Evolutionary conservation across 2,329 filamentous ascomycete species (phyloP).

Genomic region (Dactylellina cionopaga): DNA sequence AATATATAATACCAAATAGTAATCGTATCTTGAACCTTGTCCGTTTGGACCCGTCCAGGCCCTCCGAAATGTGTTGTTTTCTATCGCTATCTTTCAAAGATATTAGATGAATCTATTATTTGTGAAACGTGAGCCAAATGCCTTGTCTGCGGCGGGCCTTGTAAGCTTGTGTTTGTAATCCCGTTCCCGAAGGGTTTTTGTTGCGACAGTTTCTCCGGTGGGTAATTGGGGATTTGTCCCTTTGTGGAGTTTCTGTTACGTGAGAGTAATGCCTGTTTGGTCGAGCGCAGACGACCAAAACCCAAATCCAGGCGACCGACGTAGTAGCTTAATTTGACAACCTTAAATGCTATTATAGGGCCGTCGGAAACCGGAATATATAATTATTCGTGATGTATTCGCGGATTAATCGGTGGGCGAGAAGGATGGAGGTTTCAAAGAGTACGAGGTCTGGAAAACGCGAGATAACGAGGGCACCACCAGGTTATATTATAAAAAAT

Average conservation of each 20-base stretch:
- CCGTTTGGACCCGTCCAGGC: not conserved
- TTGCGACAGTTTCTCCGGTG: slow-evolving; percentile 26
- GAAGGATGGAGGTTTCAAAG: not conserved
- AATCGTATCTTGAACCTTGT: slow-evolving; percentile 20
- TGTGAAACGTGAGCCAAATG: slow-evolving; percentile 43
- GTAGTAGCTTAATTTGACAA: not conserved
- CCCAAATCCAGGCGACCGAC: not conserved
- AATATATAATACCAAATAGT: slow-evolving; percentile 28
- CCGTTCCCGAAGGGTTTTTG: slow-evolving; percentile 20
- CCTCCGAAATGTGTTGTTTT: slow-evolving; percentile 21
- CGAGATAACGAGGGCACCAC: slow-evolving; percentile 12
- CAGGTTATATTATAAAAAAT: slow-evolving; percentile 37
- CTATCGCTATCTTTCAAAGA: slow-evolving; percentile 34
- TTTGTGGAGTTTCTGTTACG: slow-evolving; percentile 52
- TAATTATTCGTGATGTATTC: not conserved
- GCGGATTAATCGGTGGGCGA: not conserved
- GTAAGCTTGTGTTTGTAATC: not conserved
- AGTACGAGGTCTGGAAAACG: not conserved
- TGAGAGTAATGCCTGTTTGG: slow-evolving; percentile 42
- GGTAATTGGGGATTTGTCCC: slow-evolving; percentile 5
- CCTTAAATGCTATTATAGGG: not conserved
- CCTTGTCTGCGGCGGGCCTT: slow-evolving; percentile 9
- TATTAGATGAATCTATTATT: slow-evolving; percentile 51
- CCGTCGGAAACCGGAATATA: not conserved
- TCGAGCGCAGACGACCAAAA: slow-evolving; percentile 31